phyloP scores from a whole-genome alignment of 2,329 filamentous ascomycete species.

The Aureobasidium sp. region DNA sequence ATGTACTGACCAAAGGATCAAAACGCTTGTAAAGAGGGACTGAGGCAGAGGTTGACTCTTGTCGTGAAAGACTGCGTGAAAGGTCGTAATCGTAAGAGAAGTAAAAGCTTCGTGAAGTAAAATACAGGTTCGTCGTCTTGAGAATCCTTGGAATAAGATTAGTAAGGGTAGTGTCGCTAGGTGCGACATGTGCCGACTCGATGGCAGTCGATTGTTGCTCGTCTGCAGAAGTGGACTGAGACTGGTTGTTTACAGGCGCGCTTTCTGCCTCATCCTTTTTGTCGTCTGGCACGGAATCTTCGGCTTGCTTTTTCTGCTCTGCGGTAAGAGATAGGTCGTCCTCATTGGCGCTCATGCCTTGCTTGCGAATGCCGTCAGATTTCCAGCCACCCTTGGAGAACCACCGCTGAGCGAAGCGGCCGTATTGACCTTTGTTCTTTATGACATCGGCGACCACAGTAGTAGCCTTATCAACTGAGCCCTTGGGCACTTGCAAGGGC shows the following conservation, averaged over 20 bases:
- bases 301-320: constrained; percentile 29
- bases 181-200: background rate
- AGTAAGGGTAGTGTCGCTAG: constrained; percentile 21
- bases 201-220: background rate
- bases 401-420: constrained; percentile 84
- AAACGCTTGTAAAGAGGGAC: constrained; percentile 64
- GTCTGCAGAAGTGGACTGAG: background rate
- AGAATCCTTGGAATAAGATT: constrained; percentile 73
- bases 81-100: constrained; percentile 94
- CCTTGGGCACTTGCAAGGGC: constrained; percentile 23
- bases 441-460: constrained; percentile 88
- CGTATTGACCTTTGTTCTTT: constrained; percentile 72
- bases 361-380: constrained; percentile 59
- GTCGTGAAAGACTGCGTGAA: constrained; percentile 55
- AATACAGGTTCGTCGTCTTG: constrained; percentile 74
- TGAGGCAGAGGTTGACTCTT: constrained; percentile 37
- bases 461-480: constrained; percentile 36
- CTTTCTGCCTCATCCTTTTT: constrained; percentile 29
- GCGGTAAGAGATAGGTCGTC: constrained; percentile 32
- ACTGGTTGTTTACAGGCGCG: constrained; percentile 30
- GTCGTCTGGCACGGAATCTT: constrained; percentile 24
- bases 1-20: constrained; percentile 53
- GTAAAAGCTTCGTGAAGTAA: constrained; percentile 78
- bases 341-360: constrained; percentile 55
- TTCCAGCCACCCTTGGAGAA: constrained; percentile 76